Evolutionary conservation across 495 filamentous ascomycete species (phyloP).

Genomic region (Apiosordaria backusii): DNA sequence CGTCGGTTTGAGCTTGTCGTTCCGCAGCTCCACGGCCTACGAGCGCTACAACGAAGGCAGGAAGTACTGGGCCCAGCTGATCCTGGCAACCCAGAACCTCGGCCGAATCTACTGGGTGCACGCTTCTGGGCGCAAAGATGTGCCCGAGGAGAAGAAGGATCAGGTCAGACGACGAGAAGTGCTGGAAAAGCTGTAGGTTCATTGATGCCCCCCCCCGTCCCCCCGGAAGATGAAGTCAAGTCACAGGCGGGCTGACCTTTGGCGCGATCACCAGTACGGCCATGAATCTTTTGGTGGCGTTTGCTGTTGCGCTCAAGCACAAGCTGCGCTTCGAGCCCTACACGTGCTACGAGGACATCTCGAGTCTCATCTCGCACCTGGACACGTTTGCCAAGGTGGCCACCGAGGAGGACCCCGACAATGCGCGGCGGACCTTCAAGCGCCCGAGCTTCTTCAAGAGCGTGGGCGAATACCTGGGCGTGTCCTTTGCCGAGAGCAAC

Average conservation of each 20-base stretch:
- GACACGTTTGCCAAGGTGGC: conserved; percentile 69
- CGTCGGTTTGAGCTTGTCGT: conserved; percentile 76
- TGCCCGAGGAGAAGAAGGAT: conserved; percentile 16
- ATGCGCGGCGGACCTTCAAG: conserved; percentile 32
- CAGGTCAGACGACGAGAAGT: conserved; percentile 63
- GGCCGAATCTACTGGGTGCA: conserved; percentile 80
- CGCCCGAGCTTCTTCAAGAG: conserved; percentile 56
- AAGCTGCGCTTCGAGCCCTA: conserved; percentile 86
- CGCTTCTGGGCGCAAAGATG: conserved; percentile 59
- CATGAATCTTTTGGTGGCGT: conserved; percentile 78
- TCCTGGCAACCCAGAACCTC: conserved; percentile 67
- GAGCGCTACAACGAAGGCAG: conserved; percentile 76
- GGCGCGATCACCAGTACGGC: conserved; percentile 50
- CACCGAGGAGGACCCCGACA: conserved; percentile 48
- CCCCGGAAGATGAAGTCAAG: neutral
- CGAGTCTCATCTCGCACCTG: conserved; percentile 55
- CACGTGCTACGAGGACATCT: conserved; percentile 67
- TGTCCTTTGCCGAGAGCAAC: conserved; percentile 68
- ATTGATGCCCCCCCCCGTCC: too few relatives aligned
- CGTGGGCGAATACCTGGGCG: conserved; percentile 64
- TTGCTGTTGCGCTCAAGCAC: conserved; percentile 73
- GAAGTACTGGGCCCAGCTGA: conserved; percentile 72
- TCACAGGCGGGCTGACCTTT: neutral
- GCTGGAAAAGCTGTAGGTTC: conserved; percentile 59
- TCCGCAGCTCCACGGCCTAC: conserved; percentile 81